A percentile compares a stretch with the other conserved stretches of the same genome.
Conservation (phyloP, 1,284 basidiomycete genomes). For the Melampsora americana region DNA sequence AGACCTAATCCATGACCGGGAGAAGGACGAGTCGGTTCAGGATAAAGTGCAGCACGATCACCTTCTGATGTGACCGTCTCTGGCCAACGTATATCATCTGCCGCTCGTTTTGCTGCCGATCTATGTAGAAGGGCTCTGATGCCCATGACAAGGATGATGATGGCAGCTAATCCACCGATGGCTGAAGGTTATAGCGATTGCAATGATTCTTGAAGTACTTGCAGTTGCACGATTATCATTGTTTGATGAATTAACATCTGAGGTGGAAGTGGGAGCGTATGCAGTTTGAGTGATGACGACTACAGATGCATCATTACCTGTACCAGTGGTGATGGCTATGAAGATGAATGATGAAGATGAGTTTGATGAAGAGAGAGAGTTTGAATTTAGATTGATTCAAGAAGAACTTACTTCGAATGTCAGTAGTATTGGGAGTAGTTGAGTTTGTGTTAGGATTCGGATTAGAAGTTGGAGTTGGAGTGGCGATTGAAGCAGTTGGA, state of each 20-base stretch:
- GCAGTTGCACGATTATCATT: neutral
- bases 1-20: constrained; percentile 48
- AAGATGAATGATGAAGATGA: neutral
- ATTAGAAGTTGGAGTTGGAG: neutral
- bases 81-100: constrained; percentile 49
- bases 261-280: neutral
- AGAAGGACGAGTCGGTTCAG: constrained; percentile 48
- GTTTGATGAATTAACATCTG: neutral
- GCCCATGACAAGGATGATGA: constrained; percentile 1
- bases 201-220: neutral
- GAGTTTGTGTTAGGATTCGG: neutral
- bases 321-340: constrained; percentile 22
- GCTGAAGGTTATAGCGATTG: constrained; percentile 36
- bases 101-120: constrained; percentile 15
- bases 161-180: constrained; percentile 17
- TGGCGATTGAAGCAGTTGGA: neutral
- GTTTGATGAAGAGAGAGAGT: neutral
- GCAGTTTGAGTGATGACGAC: constrained; percentile 41
- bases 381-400: neutral
- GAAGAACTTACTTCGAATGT: constrained; percentile 8
- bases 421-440: constrained; percentile 10
- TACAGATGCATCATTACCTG: constrained; percentile 19
- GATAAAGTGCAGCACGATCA: constrained; percentile 49
- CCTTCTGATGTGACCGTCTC: constrained; percentile 46
- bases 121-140: constrained; percentile 22